A percentile compares a stretch with the other conserved stretches of the same genome.
Conservation (phyloP, 371 early-diverging fungal genomes). For the Amoeboaphelidium occidentale region DNA sequence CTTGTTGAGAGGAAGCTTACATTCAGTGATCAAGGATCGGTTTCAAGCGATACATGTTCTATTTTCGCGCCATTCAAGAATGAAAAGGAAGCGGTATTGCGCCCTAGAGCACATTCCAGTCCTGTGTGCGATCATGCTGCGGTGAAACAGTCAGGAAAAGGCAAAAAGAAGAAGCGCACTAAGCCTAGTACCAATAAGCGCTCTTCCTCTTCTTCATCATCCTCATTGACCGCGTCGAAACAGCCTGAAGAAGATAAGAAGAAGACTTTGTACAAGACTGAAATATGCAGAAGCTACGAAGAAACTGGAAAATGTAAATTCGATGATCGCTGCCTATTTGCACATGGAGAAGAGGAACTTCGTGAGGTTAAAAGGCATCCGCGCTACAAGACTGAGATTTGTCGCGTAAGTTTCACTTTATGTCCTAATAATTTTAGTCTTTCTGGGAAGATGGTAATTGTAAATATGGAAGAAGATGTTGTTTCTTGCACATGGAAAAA, state of each 20-base stretch:
- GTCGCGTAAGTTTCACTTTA: constrained; percentile 8
- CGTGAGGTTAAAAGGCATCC: constrained; percentile 64
- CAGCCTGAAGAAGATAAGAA: constrained; percentile 24
- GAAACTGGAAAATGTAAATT: constrained; percentile 77
- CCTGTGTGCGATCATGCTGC: too few relatives aligned
- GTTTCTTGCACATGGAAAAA: constrained; percentile 27
- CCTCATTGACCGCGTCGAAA: too few relatives aligned
- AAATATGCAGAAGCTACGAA: constrained; percentile 73
- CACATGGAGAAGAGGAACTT: constrained; percentile 58
- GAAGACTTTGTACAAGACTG: constrained; percentile 75
- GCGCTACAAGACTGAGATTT: constrained; percentile 76
- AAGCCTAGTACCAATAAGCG: too few relatives aligned
- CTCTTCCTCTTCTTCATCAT: too few relatives aligned
- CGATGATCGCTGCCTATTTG: constrained; percentile 85
- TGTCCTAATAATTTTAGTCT: constrained; percentile 30
- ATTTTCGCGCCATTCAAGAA: too few relatives aligned
- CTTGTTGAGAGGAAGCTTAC: too few relatives aligned
- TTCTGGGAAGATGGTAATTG: constrained; percentile 37
- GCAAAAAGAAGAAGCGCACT: too few relatives aligned
- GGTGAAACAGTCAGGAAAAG: too few relatives aligned
- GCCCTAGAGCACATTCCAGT: too few relatives aligned
- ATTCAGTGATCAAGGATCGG: too few relatives aligned
- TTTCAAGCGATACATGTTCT: too few relatives aligned
- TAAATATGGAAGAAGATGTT: constrained; percentile 43
- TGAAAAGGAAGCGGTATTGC: too few relatives aligned